These are phyloP conservation scores for Aegilops speltoides DNA, from an alignment of 176 grass and related monocot species.

Conservation along the genomic window DNA sequence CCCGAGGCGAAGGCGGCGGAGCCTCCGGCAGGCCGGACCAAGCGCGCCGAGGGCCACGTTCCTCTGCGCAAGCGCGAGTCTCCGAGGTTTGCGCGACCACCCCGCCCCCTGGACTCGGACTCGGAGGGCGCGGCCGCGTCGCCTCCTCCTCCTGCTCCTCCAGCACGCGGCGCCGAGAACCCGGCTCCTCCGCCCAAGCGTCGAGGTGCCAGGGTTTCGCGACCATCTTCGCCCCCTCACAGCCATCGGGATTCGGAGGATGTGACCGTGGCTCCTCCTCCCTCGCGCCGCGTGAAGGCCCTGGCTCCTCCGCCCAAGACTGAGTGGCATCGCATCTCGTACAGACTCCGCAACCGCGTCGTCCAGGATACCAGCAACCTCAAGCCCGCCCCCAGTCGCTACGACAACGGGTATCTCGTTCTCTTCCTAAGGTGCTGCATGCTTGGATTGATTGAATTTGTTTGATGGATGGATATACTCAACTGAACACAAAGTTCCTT, in stretches of 20 bases:
- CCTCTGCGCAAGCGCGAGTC: background rate
- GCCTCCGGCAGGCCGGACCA: background rate
- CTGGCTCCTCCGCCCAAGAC: background rate
- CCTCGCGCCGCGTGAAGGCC: background rate
- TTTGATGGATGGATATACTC: background rate
- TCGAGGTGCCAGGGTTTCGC: too few relatives aligned
- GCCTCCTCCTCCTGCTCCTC: background rate
- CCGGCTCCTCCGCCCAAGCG: too few relatives aligned
- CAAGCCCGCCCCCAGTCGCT: background rate
- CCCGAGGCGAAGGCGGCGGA: background rate
- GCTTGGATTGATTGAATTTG: background rate
- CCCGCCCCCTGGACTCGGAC: background rate
- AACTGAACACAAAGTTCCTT: too few relatives aligned
- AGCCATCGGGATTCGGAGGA: too few relatives aligned
- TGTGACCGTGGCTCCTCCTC: background rate
- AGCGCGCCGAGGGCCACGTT: background rate
- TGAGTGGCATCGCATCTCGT: background rate
- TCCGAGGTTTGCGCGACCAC: background rate
- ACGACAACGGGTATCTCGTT: background rate
- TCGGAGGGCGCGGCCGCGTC: background rate
- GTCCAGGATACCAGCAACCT: background rate
- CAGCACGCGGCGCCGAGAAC: background rate
- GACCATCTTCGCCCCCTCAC: too few relatives aligned
- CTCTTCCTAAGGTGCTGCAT: background rate
- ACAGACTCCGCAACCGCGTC: background rate